Evolutionary conservation across 306 rosid species (phyloP), one percentile per base, ranked within the genome.

Genomic region (Sicyos baderoa): DNA sequence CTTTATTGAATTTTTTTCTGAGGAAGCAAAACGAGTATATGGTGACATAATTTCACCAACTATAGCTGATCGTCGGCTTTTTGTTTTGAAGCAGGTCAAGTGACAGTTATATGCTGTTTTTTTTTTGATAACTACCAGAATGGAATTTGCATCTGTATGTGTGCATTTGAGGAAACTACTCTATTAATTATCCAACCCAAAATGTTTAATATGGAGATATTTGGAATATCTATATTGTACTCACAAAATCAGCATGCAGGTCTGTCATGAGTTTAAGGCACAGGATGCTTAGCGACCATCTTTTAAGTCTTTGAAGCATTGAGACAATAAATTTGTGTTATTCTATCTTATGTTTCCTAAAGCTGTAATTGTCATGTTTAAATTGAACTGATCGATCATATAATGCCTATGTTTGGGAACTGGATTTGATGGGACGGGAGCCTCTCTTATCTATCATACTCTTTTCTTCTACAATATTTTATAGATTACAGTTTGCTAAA

Each of bases 1-100:
- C 74, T 93, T 90, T 64, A 86, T 93, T n/a, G 99, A 93, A 87
- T 93, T 90, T 79, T 74, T 81, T 73, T 76, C 96, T 1, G 99
- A 90, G 83, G 99, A 93, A 83, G 99, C 96, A 69, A 93, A 88
- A 75, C 96, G 97, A 54, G 35, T 93, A 73, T 93, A 88, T 80
- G 97, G 99, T 72, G 99, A 93, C 81, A 86, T 93, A 76, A 93
- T 93, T 71, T 91, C 97, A 72, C 75, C 99, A 61, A 83, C 99
- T 71, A 76, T 82, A 27, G 76, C 94, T 29, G 99, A 90, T 82
- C 83, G 99, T 9, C 77, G 97, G 37, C 58, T 93, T 60, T 87
- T 93, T 81, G 99, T 93, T 75, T 74, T 93, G 71, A 93, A 90
- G 82, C 97, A 93, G 97, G 97, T 86, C 83, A 66, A 48, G 6